Base-by-base conservation (phyloP, 2,329 filamentous ascomycete species). In the Metarhizium sp. region DNA sequence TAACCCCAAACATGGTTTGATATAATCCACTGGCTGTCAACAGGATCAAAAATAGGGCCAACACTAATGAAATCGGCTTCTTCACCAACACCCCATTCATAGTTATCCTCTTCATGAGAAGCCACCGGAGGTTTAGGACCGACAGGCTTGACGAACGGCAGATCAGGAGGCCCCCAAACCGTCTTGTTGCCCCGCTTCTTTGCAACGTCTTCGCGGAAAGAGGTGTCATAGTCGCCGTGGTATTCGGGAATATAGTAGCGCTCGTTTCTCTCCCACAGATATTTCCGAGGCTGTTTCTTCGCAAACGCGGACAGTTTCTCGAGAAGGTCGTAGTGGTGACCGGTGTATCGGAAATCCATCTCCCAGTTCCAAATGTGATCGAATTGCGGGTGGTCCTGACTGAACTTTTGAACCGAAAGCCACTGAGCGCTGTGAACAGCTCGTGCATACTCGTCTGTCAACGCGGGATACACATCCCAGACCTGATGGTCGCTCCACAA, bases 311-410 rank as follows among this genome's bases (percentile, higher is more conserved):
- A 71, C 7, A 90, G 70, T 58, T 84, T 84, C 61, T 86, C 79
- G 47, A 90, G 80, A 60, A 92, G 81, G 62, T 92, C 86, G 69
- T 92, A 92, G 71, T 91, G 85, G 59, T 94, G 88, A 8, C 89
- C 89, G 0, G 85, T 90, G 64, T 87, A 87, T 50, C 90, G 80
- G 36, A 86, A 84, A 65, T 94, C 88, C 71, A 90, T 88, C 66
- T 94, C 90, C 88, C 88, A 92, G 67, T 92, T 92, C 88, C 89
- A 94, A 61, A 90, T 78, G 63, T 81, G 90, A 61, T 92, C 87
- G 60, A 88, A 94, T 63, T 92, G 84, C 0, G 87, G 87, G 63
- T 90, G 85, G 51, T 87, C 85, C 63, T 87, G 79, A 57, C 82
- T 82, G 65, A 92, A 91, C 70, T 85, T 86, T 66, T 91, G 88